Evolutionary conservation across 352 stramenopile species (phyloP).

Genomic region (Globisporangium solare): DNA sequence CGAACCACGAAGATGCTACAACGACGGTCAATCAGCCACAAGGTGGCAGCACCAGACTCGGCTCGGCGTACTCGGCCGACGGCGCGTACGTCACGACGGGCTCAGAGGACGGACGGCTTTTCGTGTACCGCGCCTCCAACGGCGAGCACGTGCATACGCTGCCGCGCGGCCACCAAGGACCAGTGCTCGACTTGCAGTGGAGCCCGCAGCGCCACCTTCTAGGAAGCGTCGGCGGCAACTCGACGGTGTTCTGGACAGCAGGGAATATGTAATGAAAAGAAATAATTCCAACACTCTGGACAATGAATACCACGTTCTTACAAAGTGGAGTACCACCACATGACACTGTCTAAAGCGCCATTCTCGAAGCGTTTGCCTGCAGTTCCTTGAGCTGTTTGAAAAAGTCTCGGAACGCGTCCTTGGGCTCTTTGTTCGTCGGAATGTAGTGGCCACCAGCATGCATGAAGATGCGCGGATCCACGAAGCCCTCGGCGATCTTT

Average conservation of each 20-base stretch:
- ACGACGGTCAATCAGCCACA: constrained; percentile 14
- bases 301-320: constrained; percentile 4
- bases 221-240: constrained; percentile 64
- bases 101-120: constrained; percentile 67
- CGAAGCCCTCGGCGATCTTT: constrained; percentile 49
- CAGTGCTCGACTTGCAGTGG: constrained; percentile 68
- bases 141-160: constrained; percentile 59
- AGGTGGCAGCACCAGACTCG: constrained; percentile 37
- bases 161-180: constrained; percentile 54
- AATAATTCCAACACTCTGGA: background rate
- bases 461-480: constrained; percentile 45
- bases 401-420: constrained; percentile 68
- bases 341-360: too few relatives aligned
- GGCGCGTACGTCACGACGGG: constrained; percentile 70
- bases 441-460: constrained; percentile 84
- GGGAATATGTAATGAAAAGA: constrained; percentile 4
- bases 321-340: too few relatives aligned
- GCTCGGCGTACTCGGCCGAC: constrained; percentile 65
- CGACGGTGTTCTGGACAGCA: constrained; percentile 71
- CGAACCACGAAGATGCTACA: constrained; percentile 27
- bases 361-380: constrained; percentile 1
- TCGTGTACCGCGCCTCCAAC: constrained; percentile 57
- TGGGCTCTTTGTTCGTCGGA: constrained; percentile 79
- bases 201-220: constrained; percentile 83
- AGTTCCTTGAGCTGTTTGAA: constrained; percentile 40